Evolutionary conservation across 2,329 filamentous ascomycete genomes (phyloP).

Genomic region (Stachybotrys elegans): DNA sequence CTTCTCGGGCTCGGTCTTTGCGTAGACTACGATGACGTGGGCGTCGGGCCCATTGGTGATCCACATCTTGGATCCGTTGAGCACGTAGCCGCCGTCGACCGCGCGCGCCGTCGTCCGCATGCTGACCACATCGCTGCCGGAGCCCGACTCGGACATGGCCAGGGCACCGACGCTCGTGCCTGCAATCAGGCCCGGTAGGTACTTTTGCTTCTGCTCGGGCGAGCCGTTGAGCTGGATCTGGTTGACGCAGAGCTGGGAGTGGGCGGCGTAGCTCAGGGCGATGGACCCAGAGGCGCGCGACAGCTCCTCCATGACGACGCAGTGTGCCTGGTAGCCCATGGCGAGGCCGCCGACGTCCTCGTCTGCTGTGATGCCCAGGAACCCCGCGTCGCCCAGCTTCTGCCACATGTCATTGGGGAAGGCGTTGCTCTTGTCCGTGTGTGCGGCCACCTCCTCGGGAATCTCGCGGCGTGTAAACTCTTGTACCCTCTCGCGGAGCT

Average conservation of each 20-base stretch:
- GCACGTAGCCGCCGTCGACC: constrained; percentile 77
- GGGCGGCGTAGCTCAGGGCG: constrained; percentile 88
- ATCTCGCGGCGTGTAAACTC: constrained; percentile 90
- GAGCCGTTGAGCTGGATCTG: constrained; percentile 89
- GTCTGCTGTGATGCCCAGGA: constrained; percentile 89
- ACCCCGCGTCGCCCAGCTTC: constrained; percentile 86
- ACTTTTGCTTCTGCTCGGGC: constrained; percentile 70
- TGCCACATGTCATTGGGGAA: constrained; percentile 92
- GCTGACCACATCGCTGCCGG: constrained; percentile 89
- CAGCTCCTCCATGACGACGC: constrained; percentile 91
- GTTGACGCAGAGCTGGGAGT: constrained; percentile 95
- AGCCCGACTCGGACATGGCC: constrained; percentile 90
- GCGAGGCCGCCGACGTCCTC: constrained; percentile 85
- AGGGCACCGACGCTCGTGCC: constrained; percentile 80
- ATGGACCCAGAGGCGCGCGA: constrained; percentile 80
- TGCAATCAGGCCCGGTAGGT: constrained; percentile 74
- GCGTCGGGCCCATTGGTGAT: constrained; percentile 98
- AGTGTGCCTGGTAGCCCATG: constrained; percentile 96
- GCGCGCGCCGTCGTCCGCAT: constrained; percentile 84
- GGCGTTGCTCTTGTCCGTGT: constrained; percentile 79
- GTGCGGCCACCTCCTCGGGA: constrained; percentile 71
- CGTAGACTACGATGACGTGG: constrained; percentile 91
- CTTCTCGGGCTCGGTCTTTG: constrained; percentile 79
- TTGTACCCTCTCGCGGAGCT: constrained; percentile 78
- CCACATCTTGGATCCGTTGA: constrained; percentile 98